Evolutionary conservation across 768 basidiomycete genomes (phyloP), one percentile per base, ranked within the genome.

Genomic region (Hygrocybe punicea): DNA sequence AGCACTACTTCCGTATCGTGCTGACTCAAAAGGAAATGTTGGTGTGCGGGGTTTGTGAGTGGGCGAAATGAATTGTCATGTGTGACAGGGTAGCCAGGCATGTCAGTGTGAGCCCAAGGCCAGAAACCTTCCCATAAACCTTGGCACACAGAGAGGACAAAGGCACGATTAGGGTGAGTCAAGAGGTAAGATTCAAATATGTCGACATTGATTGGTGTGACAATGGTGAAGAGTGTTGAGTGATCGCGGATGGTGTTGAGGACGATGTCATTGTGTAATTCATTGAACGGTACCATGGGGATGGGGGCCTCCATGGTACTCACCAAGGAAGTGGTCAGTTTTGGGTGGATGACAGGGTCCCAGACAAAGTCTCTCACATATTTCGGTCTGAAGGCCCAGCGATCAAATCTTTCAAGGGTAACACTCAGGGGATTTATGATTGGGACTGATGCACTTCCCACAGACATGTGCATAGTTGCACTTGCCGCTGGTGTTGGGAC

Each of bases 101-200:
- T 1, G 7, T 55, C 39, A 14, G 64, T 64, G 23, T 67, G 25
- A 2, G 67, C 67, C 35, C 51, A 70, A 2, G 72, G 72, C 72
- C 69, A 73, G 52, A 73, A 72, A 0, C 72, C 69, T 11, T 70
- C 56, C 1, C 63, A 19, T 0, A 73, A 55, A 16, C 65, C 65
- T 0, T 14, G 1, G 9, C 57, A 55, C 2, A 73, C 64, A 8
- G 67, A 72, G 2, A 53, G 10, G 10, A 73, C 70, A 29, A 73
- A 65, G 3, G 60, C 17, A 10, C 29, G 62, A 53, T 73, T 73
- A 0, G 72, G 72, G 53, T 73, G 69, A 9, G 16, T 25, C 2
- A 16, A 14, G 6, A 70, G 60, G 25, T 65, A 53, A 4, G 23
- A 7, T 40, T 67, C 57, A 35, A 73, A 59, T 0, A 35, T 39